Evolutionary conservation across 2,329 filamentous ascomycete genomes (phyloP), one percentile per base, ranked within the genome.

Genomic region (Sclerotinia glacialis): DNA sequence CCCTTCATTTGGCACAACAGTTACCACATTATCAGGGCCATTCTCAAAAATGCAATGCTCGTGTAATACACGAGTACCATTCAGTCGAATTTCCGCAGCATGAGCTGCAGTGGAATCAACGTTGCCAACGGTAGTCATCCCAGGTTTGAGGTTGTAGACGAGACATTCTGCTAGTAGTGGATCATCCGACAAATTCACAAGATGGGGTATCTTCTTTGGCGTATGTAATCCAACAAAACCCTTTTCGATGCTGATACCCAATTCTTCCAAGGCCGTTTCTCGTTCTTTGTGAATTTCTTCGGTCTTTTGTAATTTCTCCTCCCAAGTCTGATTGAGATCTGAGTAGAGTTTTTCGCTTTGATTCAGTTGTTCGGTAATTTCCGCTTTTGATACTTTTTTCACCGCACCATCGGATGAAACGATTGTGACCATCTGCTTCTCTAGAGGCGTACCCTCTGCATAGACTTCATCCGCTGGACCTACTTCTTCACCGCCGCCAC

Each of bases 211-310:
- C 80, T 97, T 97, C 81, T 99, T 99, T 0, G 95, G 95, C 26
- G 93, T 98, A 68, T 92, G 94, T 69, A 99, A 82, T 18, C 95
- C 95, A 69, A 99, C 89, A 75, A 97, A 97, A 8, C 95, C 95
- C 78, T 99, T 99, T 77, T 99, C 95, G 71, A 99, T 99, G 78
- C 93, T 98, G 79, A 99, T 98, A 71, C 95, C 95, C 53, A 99
- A 85, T 77, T 99, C 95, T 80, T 99, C 95, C 55, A 99, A 82
- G 12, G 95, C 95, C 58, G 93, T 88, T 78, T 99, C 95, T 72
- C 95, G 88, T 79, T 99, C 95, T 77, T 97, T 97, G 81, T 99
- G 95, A 65, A 99, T 98, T 72, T 94, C 88, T 77, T 99, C 95
- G 0, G 95, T 99, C 80, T 96, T 97, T 71, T 87, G 85, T 69